These are phyloP conservation scores for Emericellopsis terricola DNA, from an alignment of 495 filamentous ascomycete species.

Conservation along the genomic window DNA sequence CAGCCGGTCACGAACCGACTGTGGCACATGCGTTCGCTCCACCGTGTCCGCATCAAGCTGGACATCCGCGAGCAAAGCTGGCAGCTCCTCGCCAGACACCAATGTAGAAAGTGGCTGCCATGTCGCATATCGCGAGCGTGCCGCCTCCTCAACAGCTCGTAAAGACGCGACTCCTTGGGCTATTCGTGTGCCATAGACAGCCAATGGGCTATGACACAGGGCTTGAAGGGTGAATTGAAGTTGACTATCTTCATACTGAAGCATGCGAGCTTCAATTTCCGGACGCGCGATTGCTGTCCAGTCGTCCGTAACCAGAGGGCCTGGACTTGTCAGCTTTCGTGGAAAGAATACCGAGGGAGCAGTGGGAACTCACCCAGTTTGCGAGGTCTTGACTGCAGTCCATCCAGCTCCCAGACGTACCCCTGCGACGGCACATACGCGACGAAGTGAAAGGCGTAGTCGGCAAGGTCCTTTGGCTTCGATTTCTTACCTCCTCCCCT, in stretches of 20 bases:
- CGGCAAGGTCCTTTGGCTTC: slow-evolving; percentile 8
- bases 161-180: slow-evolving; percentile 15
- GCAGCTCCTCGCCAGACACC: not conserved
- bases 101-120: not conserved
- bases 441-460: slow-evolving; percentile 66
- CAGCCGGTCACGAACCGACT: slow-evolving; percentile 1
- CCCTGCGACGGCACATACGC: slow-evolving; percentile 66
- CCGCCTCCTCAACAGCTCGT: slow-evolving; percentile 10
- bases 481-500: no score
- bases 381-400: slow-evolving; percentile 56
- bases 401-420: slow-evolving; percentile 79
- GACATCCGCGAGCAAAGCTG: slow-evolving; percentile 7
- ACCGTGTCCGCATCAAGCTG: slow-evolving; percentile 8
- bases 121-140: slow-evolving; percentile 3
- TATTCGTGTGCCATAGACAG: slow-evolving; percentile 10
- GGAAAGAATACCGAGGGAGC: no score
- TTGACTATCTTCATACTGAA: slow-evolving; percentile 14
- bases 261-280: slow-evolving; percentile 22
- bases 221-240: slow-evolving; percentile 27
- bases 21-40: not conserved
- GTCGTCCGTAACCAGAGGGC: slow-evolving; percentile 8
- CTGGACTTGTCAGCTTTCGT: not conserved
- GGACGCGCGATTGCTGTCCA: slow-evolving; percentile 23
- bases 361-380: slow-evolving; percentile 51
- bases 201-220: slow-evolving; percentile 21